Conservation (phyloP, 106 monocot species). For the Phalaenopsis equestris region DNA sequence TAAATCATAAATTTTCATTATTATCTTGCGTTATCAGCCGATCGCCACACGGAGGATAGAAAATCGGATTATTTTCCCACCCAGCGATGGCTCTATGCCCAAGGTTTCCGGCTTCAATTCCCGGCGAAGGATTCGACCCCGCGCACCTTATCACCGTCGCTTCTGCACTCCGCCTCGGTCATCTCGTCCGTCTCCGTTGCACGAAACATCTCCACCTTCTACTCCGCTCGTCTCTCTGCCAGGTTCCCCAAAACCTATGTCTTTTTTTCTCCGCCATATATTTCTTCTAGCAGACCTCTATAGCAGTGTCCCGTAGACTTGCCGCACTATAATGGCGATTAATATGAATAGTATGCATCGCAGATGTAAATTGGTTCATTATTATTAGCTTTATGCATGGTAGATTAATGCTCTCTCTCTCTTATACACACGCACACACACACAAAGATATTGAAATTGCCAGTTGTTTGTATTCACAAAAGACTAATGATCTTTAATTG, state of each 20-base stretch:
- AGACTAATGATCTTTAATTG: no score
- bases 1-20: no score
- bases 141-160: slow-evolving; percentile 16
- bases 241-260: slow-evolving; percentile 1
- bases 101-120: background rate
- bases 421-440: no score
- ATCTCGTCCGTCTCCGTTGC: slow-evolving; percentile 20
- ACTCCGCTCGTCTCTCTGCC: slow-evolving; percentile 7
- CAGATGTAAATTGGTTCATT: background rate
- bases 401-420: no score
- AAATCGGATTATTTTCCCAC: background rate
- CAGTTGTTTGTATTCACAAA: no score
- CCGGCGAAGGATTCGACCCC: slow-evolving; percentile 4
- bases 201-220: slow-evolving; percentile 17
- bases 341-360: background rate
- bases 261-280: background rate
- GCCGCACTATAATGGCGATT: background rate
- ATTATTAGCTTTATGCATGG: background rate
- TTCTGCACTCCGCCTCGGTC: slow-evolving; percentile 28
- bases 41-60: background rate
- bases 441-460: no score
- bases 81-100: background rate
- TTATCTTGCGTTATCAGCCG: no score
- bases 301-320: no score
- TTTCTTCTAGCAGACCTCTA: background rate